These are phyloP conservation scores for Crithidia mellificae DNA, from an alignment of 208 protist genomes.

Conservation along the genomic window DNA sequence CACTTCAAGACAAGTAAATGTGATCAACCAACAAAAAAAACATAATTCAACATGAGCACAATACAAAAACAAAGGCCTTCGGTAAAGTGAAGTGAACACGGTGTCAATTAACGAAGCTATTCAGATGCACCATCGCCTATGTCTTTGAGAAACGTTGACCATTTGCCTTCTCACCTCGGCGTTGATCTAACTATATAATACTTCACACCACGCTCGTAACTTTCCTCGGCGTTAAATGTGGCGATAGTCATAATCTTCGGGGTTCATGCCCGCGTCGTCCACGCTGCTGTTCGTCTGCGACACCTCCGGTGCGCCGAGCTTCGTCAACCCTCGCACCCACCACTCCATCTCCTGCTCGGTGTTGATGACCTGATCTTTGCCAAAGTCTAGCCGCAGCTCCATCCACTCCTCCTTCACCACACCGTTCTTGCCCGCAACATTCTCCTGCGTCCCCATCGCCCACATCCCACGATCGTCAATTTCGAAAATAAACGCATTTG, in stretches of 20 bases:
- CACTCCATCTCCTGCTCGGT: slow-evolving; percentile 92
- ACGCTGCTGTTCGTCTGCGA: slow-evolving; percentile 81
- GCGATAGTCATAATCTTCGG: slow-evolving; percentile 83
- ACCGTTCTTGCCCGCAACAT: slow-evolving; percentile 53
- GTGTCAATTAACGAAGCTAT: no score
- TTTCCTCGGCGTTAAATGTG: slow-evolving; percentile 43
- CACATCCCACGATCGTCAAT: slow-evolving; percentile 78
- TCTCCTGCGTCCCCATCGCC: slow-evolving; percentile 89
- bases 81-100: no score
- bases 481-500: slow-evolving; percentile 87
- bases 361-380: slow-evolving; percentile 75
- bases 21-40: not conserved
- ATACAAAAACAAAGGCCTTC: no score
- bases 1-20: no score
- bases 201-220: no score
- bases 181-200: no score
- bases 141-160: no score
- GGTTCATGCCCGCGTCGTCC: slow-evolving; percentile 76
- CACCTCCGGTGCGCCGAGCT: slow-evolving; percentile 82
- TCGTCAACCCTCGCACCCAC: slow-evolving; percentile 85
- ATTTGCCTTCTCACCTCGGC: no score
- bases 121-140: no score
- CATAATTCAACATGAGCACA: slow-evolving; percentile 1
- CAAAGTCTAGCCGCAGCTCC: slow-evolving; percentile 84
- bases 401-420: slow-evolving; percentile 75